Evolutionary conservation across 257 asterid species (phyloP).

Genomic region (Solanum appendiculatum): DNA sequence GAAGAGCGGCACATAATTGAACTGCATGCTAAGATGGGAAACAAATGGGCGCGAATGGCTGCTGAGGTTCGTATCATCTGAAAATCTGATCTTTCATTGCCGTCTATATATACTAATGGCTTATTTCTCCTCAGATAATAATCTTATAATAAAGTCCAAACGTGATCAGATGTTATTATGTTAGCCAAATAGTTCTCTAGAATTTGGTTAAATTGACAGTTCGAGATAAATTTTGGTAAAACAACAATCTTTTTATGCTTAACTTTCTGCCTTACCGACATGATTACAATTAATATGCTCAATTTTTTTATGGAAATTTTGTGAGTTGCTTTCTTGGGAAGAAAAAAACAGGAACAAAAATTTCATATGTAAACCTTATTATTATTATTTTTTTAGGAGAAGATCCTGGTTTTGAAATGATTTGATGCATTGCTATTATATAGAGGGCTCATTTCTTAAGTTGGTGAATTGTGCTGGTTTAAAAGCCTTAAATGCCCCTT

Average conservation of each 20-base stretch:
- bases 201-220: not conserved
- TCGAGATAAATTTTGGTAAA: not conserved
- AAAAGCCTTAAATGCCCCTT: not conserved
- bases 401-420: not conserved
- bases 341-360: not conserved
- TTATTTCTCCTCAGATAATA: not conserved
- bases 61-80: slow-evolving; percentile 35
- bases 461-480: not conserved
- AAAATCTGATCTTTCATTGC: not conserved
- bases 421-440: not conserved
- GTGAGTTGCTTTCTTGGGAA: not conserved
- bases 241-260: not conserved
- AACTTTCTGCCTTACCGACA: not conserved
- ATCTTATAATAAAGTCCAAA: not conserved
- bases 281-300: not conserved
- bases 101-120: not conserved
- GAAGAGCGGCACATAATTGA: slow-evolving; percentile 47
- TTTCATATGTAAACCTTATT: not conserved
- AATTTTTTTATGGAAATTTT: not conserved
- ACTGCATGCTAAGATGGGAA: slow-evolving; percentile 56
- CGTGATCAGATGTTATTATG: not conserved
- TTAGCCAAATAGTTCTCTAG: not conserved
- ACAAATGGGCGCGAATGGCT: slow-evolving; percentile 63
- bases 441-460: not conserved
- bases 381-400: not conserved